Conservation (phyloP, 805 yeast genomes). For the Saccharomycopsis schoenii region DNA sequence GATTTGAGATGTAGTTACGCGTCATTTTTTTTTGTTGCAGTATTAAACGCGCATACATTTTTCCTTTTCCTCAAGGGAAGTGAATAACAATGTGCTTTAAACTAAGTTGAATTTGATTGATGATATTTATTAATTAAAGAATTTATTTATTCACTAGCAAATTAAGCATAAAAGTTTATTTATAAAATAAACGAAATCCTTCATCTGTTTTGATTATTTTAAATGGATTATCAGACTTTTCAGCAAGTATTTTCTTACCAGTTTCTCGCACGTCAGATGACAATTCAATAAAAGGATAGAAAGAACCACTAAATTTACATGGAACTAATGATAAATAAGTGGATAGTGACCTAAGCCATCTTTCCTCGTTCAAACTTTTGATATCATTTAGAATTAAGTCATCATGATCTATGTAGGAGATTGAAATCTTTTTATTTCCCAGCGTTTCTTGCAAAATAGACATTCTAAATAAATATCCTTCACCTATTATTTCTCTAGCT, state of each 20-base stretch:
- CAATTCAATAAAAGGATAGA: neutral
- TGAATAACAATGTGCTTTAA: too few species aligned
- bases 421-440: conserved; percentile 39
- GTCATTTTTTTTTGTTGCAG: too few species aligned
- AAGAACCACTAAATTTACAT: neutral
- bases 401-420: conserved; percentile 78
- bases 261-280: neutral
- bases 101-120: too few species aligned
- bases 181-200: neutral
- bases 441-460: conserved; percentile 42
- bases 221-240: neutral
- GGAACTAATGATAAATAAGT: conserved; percentile 8
- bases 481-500: conserved; percentile 68
- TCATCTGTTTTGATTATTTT: neutral
- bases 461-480: conserved; percentile 84
- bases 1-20: neutral
- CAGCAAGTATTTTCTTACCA: neutral
- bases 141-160: neutral
- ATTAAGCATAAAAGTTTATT: neutral
- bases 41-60: neutral
- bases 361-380: conserved; percentile 57
- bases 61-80: too few species aligned
- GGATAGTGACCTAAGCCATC: conserved; percentile 48
- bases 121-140: neutral
- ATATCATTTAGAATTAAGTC: conserved; percentile 71